Percentiles rank a stretch among this genome's conserved stretches.
Conservation (phyloP, 2,329 filamentous ascomycete species). For the Colletotrichum orbiculare region DNA sequence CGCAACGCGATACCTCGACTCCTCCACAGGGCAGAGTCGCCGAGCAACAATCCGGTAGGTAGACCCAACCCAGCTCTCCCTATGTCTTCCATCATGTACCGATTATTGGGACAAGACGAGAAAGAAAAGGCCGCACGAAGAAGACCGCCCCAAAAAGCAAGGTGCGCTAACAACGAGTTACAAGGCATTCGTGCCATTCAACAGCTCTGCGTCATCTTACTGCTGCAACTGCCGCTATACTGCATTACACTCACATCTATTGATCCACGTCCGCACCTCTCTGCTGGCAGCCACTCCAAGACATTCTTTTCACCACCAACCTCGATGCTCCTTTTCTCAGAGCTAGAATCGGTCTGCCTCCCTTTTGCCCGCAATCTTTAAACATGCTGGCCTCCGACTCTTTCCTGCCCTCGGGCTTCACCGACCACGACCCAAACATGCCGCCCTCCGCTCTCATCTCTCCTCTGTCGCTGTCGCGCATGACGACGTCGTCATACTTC, state of each 20-base stretch:
- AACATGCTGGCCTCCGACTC: conserved; percentile 54
- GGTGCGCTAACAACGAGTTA: conserved; percentile 19
- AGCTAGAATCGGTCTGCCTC: conserved; percentile 9
- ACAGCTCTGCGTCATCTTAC: conserved; percentile 34
- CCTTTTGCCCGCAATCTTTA: conserved; percentile 44
- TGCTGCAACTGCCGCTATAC: conserved; percentile 20
- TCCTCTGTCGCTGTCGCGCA: conserved; percentile 49
- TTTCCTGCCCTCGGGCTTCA: conserved; percentile 53
- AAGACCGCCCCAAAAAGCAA: conserved; percentile 20
- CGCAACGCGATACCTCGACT: conserved; percentile 14
- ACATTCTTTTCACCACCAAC: conserved; percentile 20
- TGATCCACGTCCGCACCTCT: conserved; percentile 12
- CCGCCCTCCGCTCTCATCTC: conserved; percentile 51
- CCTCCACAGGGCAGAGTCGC: neutral
- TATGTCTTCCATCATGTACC: neutral
- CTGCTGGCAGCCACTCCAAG: conserved; percentile 17
- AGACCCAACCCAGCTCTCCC: neutral
- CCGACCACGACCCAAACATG: conserved; percentile 47
- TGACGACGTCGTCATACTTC: conserved; percentile 49
- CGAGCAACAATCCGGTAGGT: neutral
- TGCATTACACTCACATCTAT: conserved; percentile 4
- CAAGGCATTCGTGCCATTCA: conserved; percentile 6
- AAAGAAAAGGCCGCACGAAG: conserved; percentile 12
- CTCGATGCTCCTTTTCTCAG: conserved; percentile 25
- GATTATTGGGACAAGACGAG: neutral